Conservation (phyloP, 1,284 basidiomycete species). For the Leccinum subspadiceum region DNA sequence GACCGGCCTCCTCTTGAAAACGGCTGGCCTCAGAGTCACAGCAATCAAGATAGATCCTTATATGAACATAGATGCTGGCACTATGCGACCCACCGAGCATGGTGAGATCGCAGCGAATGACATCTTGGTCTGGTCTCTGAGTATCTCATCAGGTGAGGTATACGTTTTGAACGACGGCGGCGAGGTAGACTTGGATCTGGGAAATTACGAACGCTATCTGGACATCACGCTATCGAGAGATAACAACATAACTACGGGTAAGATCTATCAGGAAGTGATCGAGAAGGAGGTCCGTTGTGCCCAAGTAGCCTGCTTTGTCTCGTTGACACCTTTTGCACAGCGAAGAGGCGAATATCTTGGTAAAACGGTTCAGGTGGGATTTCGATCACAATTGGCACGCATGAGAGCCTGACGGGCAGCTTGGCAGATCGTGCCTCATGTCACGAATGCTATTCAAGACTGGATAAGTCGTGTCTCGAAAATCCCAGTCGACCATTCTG, state of each 20-base stretch:
- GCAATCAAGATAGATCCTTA: slow-evolving; percentile 99
- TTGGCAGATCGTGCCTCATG: slow-evolving; percentile 89
- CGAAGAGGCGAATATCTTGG: slow-evolving; percentile 96
- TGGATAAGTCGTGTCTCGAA: slow-evolving; percentile 97
- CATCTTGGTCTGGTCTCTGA: slow-evolving; percentile 15
- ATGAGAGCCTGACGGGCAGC: slow-evolving; percentile 6
- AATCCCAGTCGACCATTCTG: slow-evolving; percentile 93
- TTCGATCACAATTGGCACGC: background rate
- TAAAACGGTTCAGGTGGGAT: slow-evolving; percentile 85
- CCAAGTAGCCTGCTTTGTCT: slow-evolving; percentile 7
- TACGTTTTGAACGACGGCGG: slow-evolving; percentile 99
- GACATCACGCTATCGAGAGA: slow-evolving; percentile 92
- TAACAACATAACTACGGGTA: slow-evolving; percentile 99
- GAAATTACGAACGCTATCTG: slow-evolving; percentile 98
- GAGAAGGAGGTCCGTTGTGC: slow-evolving; percentile 83
- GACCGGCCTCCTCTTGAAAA: slow-evolving; percentile 95
- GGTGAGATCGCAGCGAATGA: slow-evolving; percentile 51
- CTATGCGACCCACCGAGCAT: slow-evolving; percentile 98
- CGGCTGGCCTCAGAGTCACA: slow-evolving; percentile 93
- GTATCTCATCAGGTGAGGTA: slow-evolving; percentile 75
- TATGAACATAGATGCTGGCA: slow-evolving; percentile 99
- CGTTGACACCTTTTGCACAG: slow-evolving; percentile 42
- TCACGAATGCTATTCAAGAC: slow-evolving; percentile 97
- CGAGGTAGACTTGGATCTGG: slow-evolving; percentile 96
- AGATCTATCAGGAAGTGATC: slow-evolving; percentile 96